Conservation (phyloP, 306 rosid species). For the Purshia tridentata region DNA sequence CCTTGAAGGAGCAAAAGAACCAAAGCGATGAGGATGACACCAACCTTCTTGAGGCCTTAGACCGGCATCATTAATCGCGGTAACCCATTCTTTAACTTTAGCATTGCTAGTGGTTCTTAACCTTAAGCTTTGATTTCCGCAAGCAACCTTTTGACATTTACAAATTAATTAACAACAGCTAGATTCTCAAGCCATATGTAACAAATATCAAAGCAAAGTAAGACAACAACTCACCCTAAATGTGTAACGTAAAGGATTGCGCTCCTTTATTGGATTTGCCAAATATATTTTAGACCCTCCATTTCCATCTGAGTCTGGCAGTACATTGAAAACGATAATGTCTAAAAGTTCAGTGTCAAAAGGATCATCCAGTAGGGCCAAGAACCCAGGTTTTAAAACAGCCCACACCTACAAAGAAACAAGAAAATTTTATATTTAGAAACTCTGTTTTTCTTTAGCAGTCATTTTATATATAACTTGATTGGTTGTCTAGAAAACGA, state of each 20-base stretch:
- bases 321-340: slow-evolving; percentile 40
- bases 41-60: slow-evolving; percentile 44
- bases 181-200: background rate
- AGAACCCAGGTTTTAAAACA: slow-evolving; percentile 53
- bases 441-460: background rate
- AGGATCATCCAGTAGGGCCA: slow-evolving; percentile 50
- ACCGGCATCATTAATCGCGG: slow-evolving; percentile 41
- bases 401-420: slow-evolving; percentile 47
- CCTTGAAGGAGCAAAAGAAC: slow-evolving; percentile 50
- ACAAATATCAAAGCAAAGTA: background rate
- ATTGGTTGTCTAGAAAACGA: background rate
- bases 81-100: slow-evolving; percentile 41
- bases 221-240: slow-evolving; percentile 31
- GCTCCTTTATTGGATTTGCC: slow-evolving; percentile 42
- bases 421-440: background rate
- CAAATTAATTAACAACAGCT: background rate
- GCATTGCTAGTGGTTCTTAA: slow-evolving; percentile 45
- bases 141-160: slow-evolving; percentile 33
- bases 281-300: slow-evolving; percentile 25
- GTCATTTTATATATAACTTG: background rate
- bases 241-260: slow-evolving; percentile 39
- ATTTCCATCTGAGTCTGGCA: slow-evolving; percentile 27
- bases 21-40: slow-evolving; percentile 47
- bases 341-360: slow-evolving; percentile 40
- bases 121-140: slow-evolving; percentile 35